phyloP scores from a whole-genome alignment of 2,329 filamentous ascomycete genomes.

The Fusarium avenaceum region DNA sequence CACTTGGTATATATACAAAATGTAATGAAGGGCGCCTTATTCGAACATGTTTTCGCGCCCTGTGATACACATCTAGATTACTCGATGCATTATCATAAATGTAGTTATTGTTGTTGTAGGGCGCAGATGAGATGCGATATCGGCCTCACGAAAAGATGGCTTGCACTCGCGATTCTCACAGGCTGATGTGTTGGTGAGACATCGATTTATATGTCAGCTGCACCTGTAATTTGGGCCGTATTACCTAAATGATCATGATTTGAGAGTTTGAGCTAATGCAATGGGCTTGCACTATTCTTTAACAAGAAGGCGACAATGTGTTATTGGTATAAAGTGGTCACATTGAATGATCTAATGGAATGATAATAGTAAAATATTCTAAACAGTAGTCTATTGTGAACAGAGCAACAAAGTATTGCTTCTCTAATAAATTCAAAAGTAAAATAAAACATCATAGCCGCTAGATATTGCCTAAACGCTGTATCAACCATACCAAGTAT shows the following conservation, averaged over 20 bases:
- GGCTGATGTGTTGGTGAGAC: background rate
- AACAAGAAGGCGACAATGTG: background rate
- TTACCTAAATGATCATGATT: background rate
- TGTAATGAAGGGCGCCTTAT: background rate
- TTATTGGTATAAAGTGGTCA: slow-evolving; percentile 6
- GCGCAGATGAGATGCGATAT: slow-evolving; percentile 19
- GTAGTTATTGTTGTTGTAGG: slow-evolving; percentile 20
- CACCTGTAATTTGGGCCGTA: too few relatives aligned
- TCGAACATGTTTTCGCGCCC: background rate
- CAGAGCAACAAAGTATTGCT: too few relatives aligned
- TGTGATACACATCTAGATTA: background rate
- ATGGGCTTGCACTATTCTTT: background rate
- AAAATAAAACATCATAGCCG: too few relatives aligned
- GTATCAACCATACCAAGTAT: background rate
- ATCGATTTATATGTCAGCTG: background rate
- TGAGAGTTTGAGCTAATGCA: slow-evolving; percentile 20
- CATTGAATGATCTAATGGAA: slow-evolving; percentile 18
- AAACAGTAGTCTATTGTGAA: background rate
- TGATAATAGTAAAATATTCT: background rate
- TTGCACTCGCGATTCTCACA: background rate
- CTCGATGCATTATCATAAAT: background rate
- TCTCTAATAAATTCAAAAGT: too few relatives aligned
- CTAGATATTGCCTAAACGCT: too few relatives aligned
- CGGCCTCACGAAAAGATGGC: slow-evolving; percentile 11
- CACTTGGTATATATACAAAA: background rate